phyloP scores from a whole-genome alignment of 495 filamentous ascomycete species.

The Penicillium alfredii region DNA sequence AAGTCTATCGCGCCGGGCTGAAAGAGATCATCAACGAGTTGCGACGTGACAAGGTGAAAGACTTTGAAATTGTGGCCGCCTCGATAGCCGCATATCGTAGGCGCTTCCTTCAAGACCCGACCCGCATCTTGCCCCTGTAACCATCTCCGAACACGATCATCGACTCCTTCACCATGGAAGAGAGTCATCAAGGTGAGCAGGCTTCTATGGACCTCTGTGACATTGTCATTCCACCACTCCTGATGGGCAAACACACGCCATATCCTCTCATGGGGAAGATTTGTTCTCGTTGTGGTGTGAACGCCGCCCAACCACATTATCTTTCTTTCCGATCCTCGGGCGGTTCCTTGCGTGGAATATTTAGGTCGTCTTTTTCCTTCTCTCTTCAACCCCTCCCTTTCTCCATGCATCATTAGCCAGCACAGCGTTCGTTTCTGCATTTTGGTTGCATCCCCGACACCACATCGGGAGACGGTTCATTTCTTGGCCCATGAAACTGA shows the following conservation, averaged over 20 bases:
- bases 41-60: slow-evolving; percentile 65
- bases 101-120: slow-evolving; percentile 54
- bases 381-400: background rate
- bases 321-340: slow-evolving; percentile 4
- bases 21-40: slow-evolving; percentile 69
- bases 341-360: slow-evolving; percentile 11
- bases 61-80: slow-evolving; percentile 72
- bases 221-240: background rate
- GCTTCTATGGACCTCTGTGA: slow-evolving; percentile 10
- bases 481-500: too few species aligned
- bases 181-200: slow-evolving; percentile 32
- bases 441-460: slow-evolving; percentile 1
- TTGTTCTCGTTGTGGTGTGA: slow-evolving; percentile 2
- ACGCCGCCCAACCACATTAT: too few species aligned
- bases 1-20: slow-evolving; percentile 68
- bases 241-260: slow-evolving; percentile 1
- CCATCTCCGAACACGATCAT: slow-evolving; percentile 8
- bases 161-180: background rate
- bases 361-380: slow-evolving; percentile 3
- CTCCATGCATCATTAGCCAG: slow-evolving; percentile 18
- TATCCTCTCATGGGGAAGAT: slow-evolving; percentile 5
- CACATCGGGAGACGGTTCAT: too few species aligned
- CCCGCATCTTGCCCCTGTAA: slow-evolving; percentile 45
- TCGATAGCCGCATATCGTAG: slow-evolving; percentile 80
- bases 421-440: slow-evolving; percentile 11